A percentile compares a stretch with the other conserved stretches of the same genome.
Evolutionary conservation across 768 basidiomycete genomes (phyloP).

Genomic region (Leucocoprinus birnbaumii): DNA sequence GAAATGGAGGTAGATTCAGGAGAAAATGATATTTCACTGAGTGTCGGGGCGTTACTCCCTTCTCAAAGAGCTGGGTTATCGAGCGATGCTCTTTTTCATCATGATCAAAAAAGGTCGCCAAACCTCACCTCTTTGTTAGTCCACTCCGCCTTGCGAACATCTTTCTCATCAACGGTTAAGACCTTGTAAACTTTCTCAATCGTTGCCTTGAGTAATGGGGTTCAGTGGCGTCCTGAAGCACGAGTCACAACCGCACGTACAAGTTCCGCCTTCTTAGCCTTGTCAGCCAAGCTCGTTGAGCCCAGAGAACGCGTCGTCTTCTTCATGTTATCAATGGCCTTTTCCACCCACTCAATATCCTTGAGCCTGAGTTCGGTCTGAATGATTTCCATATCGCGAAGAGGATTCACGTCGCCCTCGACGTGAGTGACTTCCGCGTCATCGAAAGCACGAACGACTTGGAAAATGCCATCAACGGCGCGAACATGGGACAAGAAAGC

Average conservation of each 20-base stretch:
- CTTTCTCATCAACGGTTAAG: slow-evolving; percentile 78
- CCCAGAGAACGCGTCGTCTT: slow-evolving; percentile 71
- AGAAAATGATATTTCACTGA: slow-evolving; percentile 61
- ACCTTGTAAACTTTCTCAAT: slow-evolving; percentile 84
- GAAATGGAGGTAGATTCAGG: slow-evolving; percentile 41
- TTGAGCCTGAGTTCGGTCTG: slow-evolving; percentile 91
- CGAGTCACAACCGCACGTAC: slow-evolving; percentile 38
- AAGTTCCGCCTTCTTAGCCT: slow-evolving; percentile 95
- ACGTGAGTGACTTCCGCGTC: slow-evolving; percentile 99
- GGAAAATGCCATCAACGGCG: slow-evolving; percentile 98
- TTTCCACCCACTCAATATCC: slow-evolving; percentile 99
- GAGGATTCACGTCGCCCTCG: slow-evolving; percentile 94
- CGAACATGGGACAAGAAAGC: slow-evolving; percentile 97
- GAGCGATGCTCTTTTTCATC: slow-evolving; percentile 59
- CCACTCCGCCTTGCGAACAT: slow-evolving; percentile 94
- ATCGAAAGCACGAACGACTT: slow-evolving; percentile 96
- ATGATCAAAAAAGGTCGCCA: not conserved
- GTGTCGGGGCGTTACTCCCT: slow-evolving; percentile 85
- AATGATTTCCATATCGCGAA: slow-evolving; percentile 98
- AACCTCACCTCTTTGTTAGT: slow-evolving; percentile 88
- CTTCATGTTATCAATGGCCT: slow-evolving; percentile 76
- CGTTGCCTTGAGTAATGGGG: slow-evolving; percentile 49
- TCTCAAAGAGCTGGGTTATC: slow-evolving; percentile 93
- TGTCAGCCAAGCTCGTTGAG: slow-evolving; percentile 81
- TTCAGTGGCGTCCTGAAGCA: not conserved